Percentiles rank a stretch among this genome's conserved stretches.
These are phyloP conservation scores for Trametes sanguinea DNA, from an alignment of 768 basidiomycete species.

Conservation along the genomic window DNA sequence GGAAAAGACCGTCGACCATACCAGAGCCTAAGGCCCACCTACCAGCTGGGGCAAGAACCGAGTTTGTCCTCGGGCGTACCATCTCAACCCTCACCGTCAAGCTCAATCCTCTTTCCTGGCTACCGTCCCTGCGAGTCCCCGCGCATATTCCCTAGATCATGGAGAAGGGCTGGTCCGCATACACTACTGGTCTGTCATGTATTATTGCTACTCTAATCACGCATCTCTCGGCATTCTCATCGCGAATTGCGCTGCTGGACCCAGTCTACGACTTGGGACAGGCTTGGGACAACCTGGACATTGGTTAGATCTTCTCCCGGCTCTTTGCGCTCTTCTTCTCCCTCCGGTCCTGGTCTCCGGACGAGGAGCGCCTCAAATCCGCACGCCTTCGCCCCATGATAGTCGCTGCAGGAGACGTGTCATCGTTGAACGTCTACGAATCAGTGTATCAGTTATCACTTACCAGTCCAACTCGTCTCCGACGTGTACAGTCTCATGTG, in stretches of 20 bases:
- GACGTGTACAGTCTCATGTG: conserved; percentile 61
- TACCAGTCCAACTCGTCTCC: conserved; percentile 75
- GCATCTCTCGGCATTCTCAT: conserved; percentile 10
- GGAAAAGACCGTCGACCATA: conserved; percentile 13
- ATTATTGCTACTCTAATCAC: conserved; percentile 7
- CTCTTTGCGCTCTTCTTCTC: conserved; percentile 48
- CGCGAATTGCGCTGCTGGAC: conserved; percentile 27
- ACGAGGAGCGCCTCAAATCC: conserved; percentile 62
- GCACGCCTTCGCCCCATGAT: conserved; percentile 55
- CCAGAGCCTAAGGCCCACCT: background rate
- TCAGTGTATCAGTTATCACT: conserved; percentile 19
- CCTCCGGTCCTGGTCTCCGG: conserved; percentile 50
- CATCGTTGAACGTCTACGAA: background rate
- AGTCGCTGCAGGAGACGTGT: conserved; percentile 51
- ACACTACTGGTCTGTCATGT: conserved; percentile 17
- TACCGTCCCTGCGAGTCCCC: background rate
- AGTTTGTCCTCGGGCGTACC: background rate
- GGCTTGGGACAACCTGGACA: conserved; percentile 41
- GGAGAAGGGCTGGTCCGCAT: background rate
- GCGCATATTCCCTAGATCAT: background rate
- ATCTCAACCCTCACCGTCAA: background rate
- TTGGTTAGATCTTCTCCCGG: conserved; percentile 42
- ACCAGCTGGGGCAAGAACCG: too few species aligned
- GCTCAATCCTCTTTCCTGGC: background rate
- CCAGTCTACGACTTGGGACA: conserved; percentile 41